Percentiles rank a stretch among this genome's conserved stretches.
Evolutionary conservation across 257 asterid species (phyloP).

Genomic region (Lithospermum erythrorhizon): DNA sequence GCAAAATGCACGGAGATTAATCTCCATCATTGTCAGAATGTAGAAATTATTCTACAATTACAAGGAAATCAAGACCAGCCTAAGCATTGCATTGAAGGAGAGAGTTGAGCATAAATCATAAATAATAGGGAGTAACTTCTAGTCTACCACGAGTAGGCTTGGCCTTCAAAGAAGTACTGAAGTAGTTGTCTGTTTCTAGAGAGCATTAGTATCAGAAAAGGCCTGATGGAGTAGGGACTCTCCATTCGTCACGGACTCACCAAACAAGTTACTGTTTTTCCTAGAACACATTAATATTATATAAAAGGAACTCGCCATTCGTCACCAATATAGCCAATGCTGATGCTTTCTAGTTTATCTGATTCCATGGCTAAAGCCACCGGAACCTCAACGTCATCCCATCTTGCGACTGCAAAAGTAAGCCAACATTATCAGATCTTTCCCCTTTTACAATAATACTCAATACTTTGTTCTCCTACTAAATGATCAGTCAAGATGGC

Average conservation of each 20-base stretch:
- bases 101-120: neutral
- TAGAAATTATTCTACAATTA: too few relatives aligned
- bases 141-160: neutral
- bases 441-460: neutral
- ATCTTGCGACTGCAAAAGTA: slow-evolving; percentile 56
- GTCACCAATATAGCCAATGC: slow-evolving; percentile 72
- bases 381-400: slow-evolving; percentile 50
- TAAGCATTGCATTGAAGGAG: neutral
- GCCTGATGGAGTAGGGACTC: too few relatives aligned
- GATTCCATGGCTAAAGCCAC: slow-evolving; percentile 21
- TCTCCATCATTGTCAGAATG: neutral
- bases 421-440: slow-evolving; percentile 1
- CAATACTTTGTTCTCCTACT: neutral
- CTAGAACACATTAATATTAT: neutral
- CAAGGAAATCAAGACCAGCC: too few relatives aligned
- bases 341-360: slow-evolving; percentile 16
- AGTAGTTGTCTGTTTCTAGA: neutral
- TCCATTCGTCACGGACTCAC: neutral
- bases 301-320: slow-evolving; percentile 55
- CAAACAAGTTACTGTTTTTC: too few relatives aligned
- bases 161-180: neutral
- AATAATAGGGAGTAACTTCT: neutral
- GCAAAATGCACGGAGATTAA: neutral
- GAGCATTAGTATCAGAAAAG: neutral
- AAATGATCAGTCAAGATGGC: neutral